phyloP scores from a whole-genome alignment of 352 stramenopile genomes.

The Phytopythium sindhum region DNA sequence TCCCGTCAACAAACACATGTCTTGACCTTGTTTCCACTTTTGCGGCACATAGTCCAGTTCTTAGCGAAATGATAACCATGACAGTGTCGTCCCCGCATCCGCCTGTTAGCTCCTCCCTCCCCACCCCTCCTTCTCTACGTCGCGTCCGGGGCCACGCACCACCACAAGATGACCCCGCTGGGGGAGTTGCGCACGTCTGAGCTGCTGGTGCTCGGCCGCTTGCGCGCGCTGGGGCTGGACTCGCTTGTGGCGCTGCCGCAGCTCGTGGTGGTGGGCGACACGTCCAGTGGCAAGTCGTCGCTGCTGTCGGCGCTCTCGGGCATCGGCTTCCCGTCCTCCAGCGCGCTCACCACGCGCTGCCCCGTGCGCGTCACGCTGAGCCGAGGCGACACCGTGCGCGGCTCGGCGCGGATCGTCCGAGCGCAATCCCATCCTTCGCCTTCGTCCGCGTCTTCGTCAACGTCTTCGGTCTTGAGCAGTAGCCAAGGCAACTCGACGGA shows the following conservation, averaged over 20 bases:
- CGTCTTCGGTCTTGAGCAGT: constrained; percentile 10
- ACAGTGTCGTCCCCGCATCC: too few species aligned
- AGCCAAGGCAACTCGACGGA: constrained; percentile 1
- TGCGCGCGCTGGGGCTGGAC: constrained; percentile 50
- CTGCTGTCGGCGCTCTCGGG: constrained; percentile 80
- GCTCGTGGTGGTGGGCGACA: constrained; percentile 90
- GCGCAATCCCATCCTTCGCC: background rate
- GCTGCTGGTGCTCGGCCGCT: constrained; percentile 36
- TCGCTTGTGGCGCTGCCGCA: constrained; percentile 84
- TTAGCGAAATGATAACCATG: too few species aligned
- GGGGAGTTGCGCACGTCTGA: constrained; percentile 8
- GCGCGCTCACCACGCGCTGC: constrained; percentile 77
- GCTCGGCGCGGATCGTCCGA: constrained; percentile 58
- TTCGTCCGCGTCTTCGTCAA: background rate
- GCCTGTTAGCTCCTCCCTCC: background rate
- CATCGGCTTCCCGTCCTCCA: constrained; percentile 73
- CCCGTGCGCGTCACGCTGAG: constrained; percentile 72
- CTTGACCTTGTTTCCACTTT: too few species aligned
- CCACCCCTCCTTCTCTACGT: background rate
- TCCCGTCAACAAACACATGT: too few species aligned
- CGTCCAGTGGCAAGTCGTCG: constrained; percentile 86
- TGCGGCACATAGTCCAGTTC: too few species aligned
- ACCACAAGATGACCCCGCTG: background rate
- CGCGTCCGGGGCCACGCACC: too few species aligned
- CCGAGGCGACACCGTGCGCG: constrained; percentile 28